These are phyloP conservation scores for Cyberlindnera americana DNA, from an alignment of 805 yeast species.

Conservation along the genomic window DNA sequence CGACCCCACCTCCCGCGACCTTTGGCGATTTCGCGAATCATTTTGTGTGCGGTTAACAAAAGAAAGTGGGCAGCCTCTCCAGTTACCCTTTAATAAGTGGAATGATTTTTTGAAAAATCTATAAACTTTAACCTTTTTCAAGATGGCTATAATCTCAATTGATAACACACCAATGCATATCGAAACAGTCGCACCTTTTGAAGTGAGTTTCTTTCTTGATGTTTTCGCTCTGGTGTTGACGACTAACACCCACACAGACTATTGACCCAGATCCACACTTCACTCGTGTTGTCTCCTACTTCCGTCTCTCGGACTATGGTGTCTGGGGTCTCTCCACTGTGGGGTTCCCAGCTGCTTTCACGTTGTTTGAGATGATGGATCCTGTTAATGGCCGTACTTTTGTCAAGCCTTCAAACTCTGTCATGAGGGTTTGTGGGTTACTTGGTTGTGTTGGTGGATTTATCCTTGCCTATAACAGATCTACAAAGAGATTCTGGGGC, in stretches of 20 bases:
- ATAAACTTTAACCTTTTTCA: not conserved
- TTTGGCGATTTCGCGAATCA: too few species aligned
- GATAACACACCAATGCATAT: slow-evolving; percentile 7
- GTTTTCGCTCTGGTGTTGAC: not conserved
- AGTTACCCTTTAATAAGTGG: too few species aligned
- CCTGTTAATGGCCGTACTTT: slow-evolving; percentile 43
- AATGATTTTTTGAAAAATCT: slow-evolving; percentile 3
- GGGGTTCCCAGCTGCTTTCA: slow-evolving; percentile 45
- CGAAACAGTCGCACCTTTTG: slow-evolving; percentile 14
- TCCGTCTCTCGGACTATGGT: slow-evolving; percentile 64
- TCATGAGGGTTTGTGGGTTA: slow-evolving; percentile 55
- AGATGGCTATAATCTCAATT: not conserved
- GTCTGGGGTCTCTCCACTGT: slow-evolving; percentile 45
- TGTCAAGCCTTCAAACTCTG: slow-evolving; percentile 49
- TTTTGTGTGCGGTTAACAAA: too few species aligned
- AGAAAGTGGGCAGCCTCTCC: too few species aligned
- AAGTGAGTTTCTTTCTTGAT: slow-evolving; percentile 7
- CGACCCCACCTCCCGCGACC: too few species aligned
- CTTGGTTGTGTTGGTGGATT: slow-evolving; percentile 76
- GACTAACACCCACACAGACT: slow-evolving; percentile 28
- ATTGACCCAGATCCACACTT: slow-evolving; percentile 83
- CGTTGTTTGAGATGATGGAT: slow-evolving; percentile 43
- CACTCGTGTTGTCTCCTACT: slow-evolving; percentile 64
- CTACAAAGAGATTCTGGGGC: slow-evolving; percentile 75
- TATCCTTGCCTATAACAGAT: slow-evolving; percentile 60